Evolutionary conservation across 345 rosid genomes (phyloP), one percentile per base, ranked within the genome.

Genomic region (Brassica carinata): DNA sequence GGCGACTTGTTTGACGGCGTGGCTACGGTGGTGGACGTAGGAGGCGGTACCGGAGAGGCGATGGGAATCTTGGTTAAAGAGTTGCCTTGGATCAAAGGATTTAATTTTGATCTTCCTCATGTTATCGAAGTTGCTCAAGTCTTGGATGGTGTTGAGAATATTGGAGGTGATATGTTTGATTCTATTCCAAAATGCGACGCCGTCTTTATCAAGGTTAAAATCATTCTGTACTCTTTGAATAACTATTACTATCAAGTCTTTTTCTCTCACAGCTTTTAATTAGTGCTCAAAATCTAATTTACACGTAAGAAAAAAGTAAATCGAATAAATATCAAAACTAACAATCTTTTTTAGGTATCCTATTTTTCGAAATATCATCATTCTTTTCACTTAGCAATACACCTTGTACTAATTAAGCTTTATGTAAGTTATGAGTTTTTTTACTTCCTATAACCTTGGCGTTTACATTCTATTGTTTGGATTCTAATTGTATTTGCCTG

Each of bases 121-220:
- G 26, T 23, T 23, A 23, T 23, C 26, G 26, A 23, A 23, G 26
- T 23, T 30, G 90, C 92, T 5, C 67, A 79, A 5, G 34, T 65
- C 7, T 59, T 19, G 14, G 85, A 85, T 5, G 86, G 94, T n/a
- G 85, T 94, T 31, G 77, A 79, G n/a, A 23, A 88, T 15, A 85
- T 89, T 6, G 91, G 75, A 27, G 98, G 98, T 0, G 88, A 94
- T 82, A 90, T 90, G 93, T 92, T 94, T 64, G 68, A 64, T 17
- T 9, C 77, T 43, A 43, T 91, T 81, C 98, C 96, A 0, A 58
- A 80, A 9, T 90, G 93, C 29, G 90, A 94, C 59, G 90, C 88
- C 15, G 87, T 83, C 26, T 53, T 86, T 58, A 18, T 92, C 23
- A 83, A 82, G 98, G 98, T 92, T 14, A 31, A 76, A 65, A 23